Evolutionary conservation across 2,329 filamentous ascomycete genomes (phyloP).

Genomic region (Aureobasidium sp.): DNA sequence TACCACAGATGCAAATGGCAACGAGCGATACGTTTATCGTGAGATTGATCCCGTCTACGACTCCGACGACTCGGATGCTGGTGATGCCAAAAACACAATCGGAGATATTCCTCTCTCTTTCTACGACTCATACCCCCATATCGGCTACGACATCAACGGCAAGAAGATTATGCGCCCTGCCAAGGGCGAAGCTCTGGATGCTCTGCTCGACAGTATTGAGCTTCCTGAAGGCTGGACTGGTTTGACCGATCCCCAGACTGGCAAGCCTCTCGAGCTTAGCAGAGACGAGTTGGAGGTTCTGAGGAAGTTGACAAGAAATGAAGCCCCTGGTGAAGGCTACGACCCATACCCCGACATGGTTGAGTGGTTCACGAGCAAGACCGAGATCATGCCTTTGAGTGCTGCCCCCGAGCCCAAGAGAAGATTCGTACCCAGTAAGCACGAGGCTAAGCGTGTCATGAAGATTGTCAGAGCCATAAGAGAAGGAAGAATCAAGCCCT

Average conservation of each 20-base stretch:
- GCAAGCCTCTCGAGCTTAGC: conserved; percentile 81
- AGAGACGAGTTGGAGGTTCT: conserved; percentile 83
- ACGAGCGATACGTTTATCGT: conserved; percentile 80
- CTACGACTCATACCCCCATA: conserved; percentile 96
- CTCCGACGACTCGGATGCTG: conserved; percentile 84
- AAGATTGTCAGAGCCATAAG: conserved; percentile 94
- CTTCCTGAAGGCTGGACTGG: conserved; percentile 96
- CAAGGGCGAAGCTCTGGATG: conserved; percentile 86
- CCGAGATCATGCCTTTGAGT: conserved; percentile 87
- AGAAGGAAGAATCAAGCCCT: conserved; percentile 87
- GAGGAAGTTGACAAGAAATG: conserved; percentile 79
- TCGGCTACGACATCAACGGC: conserved; percentile 97
- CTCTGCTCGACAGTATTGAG: conserved; percentile 90
- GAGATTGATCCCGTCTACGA: conserved; percentile 95
- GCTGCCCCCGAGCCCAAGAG: conserved; percentile 93
- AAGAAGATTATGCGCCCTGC: conserved; percentile 96
- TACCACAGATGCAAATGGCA: conserved; percentile 79
- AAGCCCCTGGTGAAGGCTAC: conserved; percentile 78
- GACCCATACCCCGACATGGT: conserved; percentile 90
- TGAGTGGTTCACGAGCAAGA: conserved; percentile 83
- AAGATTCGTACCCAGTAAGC: conserved; percentile 90
- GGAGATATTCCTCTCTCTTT: conserved; percentile 89
- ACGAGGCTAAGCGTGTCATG: conserved; percentile 93
- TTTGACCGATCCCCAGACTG: conserved; percentile 85
- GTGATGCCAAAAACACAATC: conserved; percentile 78